Conservation (phyloP, 2,329 filamentous ascomycete species). For the Cadophora malorum region DNA sequence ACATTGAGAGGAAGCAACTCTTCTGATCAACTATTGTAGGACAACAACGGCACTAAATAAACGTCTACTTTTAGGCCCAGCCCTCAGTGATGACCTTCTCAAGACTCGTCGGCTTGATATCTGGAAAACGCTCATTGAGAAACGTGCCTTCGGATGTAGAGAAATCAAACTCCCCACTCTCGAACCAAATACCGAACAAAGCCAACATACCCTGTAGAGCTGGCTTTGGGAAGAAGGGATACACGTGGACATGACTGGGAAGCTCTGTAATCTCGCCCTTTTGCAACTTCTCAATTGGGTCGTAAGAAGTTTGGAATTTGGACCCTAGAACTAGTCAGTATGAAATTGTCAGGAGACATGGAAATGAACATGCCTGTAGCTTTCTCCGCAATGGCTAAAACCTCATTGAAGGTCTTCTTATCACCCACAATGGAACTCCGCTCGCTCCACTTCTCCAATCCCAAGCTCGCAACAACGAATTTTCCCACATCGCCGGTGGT, state of each 20-base stretch:
- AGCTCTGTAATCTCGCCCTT: conserved; percentile 31
- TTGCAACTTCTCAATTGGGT: conserved; percentile 36
- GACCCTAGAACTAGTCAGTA: conserved; percentile 17
- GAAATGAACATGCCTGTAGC: conserved; percentile 28
- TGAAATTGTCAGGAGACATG: background rate
- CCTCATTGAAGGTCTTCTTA: conserved; percentile 39
- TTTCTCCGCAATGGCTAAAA: conserved; percentile 38
- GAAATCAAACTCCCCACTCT: conserved; percentile 21
- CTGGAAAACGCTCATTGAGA: conserved; percentile 21
- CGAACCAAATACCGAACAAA: conserved; percentile 18
- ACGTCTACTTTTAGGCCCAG: conserved; percentile 9
- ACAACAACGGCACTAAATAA: no score
- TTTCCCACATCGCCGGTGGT: no score
- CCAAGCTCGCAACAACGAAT: no score
- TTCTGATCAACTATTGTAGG: no score
- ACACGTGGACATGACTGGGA: conserved; percentile 37
- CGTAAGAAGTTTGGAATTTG: conserved; percentile 40
- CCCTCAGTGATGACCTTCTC: conserved; percentile 20
- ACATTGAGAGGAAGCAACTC: no score
- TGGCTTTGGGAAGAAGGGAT: conserved; percentile 38
- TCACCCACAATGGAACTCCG: conserved; percentile 36
- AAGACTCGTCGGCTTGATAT: conserved; percentile 14
- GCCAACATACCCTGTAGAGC: conserved; percentile 18
- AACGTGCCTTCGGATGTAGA: background rate
- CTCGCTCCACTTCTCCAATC: no score